phyloP scores from a whole-genome alignment of 2,329 filamentous ascomycete species.

The Trichoderma koningii region DNA sequence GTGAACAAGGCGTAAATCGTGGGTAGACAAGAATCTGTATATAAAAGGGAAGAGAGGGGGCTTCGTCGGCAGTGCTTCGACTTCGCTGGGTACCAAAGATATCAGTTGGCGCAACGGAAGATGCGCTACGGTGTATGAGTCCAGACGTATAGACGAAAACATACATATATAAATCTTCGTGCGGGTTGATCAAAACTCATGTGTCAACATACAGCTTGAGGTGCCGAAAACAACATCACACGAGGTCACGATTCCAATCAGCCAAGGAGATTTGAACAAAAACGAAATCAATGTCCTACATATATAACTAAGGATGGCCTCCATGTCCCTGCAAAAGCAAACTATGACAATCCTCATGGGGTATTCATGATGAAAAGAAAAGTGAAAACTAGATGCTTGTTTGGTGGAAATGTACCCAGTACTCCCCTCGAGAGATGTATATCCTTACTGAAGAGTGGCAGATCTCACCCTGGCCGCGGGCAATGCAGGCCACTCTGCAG shows the following conservation, averaged over 20 bases:
- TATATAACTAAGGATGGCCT: too few relatives aligned
- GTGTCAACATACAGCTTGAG: neutral
- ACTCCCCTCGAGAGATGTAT: neutral
- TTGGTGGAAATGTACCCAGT: neutral
- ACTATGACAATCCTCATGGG: too few relatives aligned
- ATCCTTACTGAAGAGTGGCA: slow-evolving; percentile 25
- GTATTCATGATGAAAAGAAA: neutral
- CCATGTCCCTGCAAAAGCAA: too few relatives aligned
- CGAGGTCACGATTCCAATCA: neutral
- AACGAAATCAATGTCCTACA: too few relatives aligned
- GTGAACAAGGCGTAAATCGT: slow-evolving; percentile 45
- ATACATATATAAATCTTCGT: neutral
- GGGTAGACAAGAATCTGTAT: neutral
- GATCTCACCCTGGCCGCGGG: slow-evolving; percentile 34
- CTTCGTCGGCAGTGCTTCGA: neutral
- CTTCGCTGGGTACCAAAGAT: neutral
- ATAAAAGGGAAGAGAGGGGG: neutral
- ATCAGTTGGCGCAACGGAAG: slow-evolving; percentile 7
- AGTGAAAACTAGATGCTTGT: neutral
- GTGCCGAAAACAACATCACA: neutral
- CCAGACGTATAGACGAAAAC: slow-evolving; percentile 15
- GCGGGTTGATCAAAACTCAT: slow-evolving; percentile 7
- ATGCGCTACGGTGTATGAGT: slow-evolving; percentile 11
- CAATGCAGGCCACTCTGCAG: slow-evolving; percentile 36
- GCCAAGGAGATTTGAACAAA: too few relatives aligned